A percentile compares a stretch with the other conserved stretches of the same genome.
Evolutionary conservation across 257 asterid genomes (phyloP).

Genomic region (Solanum microdontum): DNA sequence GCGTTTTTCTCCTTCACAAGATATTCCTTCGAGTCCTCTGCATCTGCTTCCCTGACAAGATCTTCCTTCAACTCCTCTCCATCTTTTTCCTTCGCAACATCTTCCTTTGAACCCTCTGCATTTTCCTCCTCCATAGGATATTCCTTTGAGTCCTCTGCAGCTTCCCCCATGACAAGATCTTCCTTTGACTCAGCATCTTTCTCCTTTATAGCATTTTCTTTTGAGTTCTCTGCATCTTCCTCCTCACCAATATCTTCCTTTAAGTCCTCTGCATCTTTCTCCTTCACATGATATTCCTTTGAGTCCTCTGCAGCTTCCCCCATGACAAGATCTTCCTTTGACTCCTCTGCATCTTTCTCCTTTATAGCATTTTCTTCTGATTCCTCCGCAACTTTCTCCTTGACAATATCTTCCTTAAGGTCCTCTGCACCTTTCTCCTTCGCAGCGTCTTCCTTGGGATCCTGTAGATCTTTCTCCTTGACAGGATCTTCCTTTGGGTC

Average conservation of each 20-base stretch:
- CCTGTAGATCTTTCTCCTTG: background rate
- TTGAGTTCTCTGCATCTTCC: background rate
- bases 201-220: background rate
- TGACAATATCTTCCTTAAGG: background rate
- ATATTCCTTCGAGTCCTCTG: background rate
- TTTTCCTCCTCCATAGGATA: background rate
- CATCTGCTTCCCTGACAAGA: background rate
- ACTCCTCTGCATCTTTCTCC: background rate
- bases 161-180: background rate
- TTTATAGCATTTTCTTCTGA: background rate
- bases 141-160: background rate
- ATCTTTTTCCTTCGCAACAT: background rate
- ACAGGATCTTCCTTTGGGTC: background rate
- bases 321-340: background rate
- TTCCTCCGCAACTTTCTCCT: conserved; percentile 1
- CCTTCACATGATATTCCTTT: background rate
- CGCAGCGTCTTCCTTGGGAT: background rate
- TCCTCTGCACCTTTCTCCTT: background rate
- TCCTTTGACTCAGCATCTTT: background rate
- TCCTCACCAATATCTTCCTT: background rate
- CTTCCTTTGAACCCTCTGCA: conserved; percentile 4
- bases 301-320: background rate
- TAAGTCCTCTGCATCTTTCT: background rate
- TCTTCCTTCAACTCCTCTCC: background rate
- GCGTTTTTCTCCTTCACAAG: background rate